Conservation (phyloP, 331 rosid species). For the Rhamnella rubrinervis region DNA sequence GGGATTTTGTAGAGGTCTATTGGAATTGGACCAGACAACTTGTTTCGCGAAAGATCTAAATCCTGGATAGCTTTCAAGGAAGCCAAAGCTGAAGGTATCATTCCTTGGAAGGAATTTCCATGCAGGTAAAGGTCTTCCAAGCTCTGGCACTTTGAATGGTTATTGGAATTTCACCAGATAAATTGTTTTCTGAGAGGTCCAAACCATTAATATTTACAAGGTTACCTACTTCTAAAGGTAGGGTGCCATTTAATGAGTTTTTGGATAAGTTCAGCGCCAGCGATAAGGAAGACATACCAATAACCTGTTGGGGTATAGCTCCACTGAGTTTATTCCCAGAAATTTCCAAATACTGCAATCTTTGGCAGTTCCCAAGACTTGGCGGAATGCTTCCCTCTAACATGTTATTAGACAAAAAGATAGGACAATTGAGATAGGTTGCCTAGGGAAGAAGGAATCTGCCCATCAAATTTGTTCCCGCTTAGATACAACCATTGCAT, state of each 20-base stretch:
- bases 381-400: conserved; percentile 22
- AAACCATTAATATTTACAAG: neutral
- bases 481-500: neutral
- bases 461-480: neutral
- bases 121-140: conserved; percentile 4
- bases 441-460: conserved; percentile 3
- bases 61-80: neutral
- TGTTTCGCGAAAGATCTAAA: neutral
- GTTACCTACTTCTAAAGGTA: conserved; percentile 23
- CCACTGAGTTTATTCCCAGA: conserved; percentile 17
- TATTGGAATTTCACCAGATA: conserved; percentile 2
- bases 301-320: conserved; percentile 2
- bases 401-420: neutral
- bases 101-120: too few species aligned
- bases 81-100: too few species aligned
- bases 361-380: conserved; percentile 13
- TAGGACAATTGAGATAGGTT: neutral
- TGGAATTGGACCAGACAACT: neutral
- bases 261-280: neutral
- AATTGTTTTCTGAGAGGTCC: conserved; percentile 10
- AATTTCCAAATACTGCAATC: conserved; percentile 2
- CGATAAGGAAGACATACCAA: neutral
- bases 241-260: conserved; percentile 15
- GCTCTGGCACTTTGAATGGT: conserved; percentile 5
- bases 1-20: neutral